Evolutionary conservation across 345 rosid genomes (phyloP).

Genomic region (Excoecaria agallocha): DNA sequence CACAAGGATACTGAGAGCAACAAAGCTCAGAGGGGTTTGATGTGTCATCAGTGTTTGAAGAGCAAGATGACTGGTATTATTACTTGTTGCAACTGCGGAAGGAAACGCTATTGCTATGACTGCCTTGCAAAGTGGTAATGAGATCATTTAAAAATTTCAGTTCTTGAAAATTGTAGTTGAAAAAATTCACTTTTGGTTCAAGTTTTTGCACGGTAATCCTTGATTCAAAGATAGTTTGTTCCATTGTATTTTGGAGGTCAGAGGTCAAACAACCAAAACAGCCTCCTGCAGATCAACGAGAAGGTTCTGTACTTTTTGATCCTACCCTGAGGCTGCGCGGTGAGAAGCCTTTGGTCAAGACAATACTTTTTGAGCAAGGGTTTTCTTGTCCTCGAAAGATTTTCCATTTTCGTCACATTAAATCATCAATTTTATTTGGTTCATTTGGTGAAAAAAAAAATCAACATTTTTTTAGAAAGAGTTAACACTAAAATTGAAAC

Average conservation of each 20-base stretch:
- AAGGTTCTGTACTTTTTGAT: background rate
- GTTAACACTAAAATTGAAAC: background rate
- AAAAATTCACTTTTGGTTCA: background rate
- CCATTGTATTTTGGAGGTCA: background rate
- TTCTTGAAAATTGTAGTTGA: slow-evolving; percentile 1
- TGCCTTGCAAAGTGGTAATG: slow-evolving; percentile 54
- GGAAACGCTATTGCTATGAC: slow-evolving; percentile 50
- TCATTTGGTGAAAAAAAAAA: background rate
- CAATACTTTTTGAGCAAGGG: background rate
- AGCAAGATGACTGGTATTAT: slow-evolving; percentile 32
- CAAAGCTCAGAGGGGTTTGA: slow-evolving; percentile 26
- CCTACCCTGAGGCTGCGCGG: background rate
- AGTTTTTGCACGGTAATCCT: background rate
- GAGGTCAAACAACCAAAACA: background rate
- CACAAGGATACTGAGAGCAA: slow-evolving; percentile 29
- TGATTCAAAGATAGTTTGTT: background rate
- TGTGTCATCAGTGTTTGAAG: slow-evolving; percentile 53
- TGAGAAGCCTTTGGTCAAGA: background rate
- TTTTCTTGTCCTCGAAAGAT: background rate
- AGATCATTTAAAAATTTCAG: slow-evolving; percentile 5
- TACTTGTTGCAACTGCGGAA: slow-evolving; percentile 42
- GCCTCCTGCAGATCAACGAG: background rate
- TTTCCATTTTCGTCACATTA: background rate
- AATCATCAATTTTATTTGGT: background rate
- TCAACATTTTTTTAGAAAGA: background rate